Base-by-base conservation (phyloP, 805 yeast species). In the Osmozyma mogii region DNA sequence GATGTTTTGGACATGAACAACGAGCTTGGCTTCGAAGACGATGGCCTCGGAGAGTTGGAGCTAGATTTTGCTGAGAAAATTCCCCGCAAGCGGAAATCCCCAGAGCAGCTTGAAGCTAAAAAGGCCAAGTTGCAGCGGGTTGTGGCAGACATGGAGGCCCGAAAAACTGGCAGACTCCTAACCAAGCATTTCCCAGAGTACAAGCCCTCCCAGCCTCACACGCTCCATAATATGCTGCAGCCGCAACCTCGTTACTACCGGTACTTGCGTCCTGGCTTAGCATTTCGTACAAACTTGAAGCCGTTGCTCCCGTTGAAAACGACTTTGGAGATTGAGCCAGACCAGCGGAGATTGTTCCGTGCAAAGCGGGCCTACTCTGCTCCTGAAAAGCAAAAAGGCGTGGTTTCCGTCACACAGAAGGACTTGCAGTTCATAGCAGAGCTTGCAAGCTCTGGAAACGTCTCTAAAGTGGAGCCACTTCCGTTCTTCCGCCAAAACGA, bases 201-300 rank as follows among this genome's bases (percentile, higher is more conserved):
- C 52, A 60, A 65, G 31, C 61, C 60, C 14, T 67, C 73, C 15
- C 60, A 68, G 25, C 68, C 77, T 1, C 60, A 80, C 43, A 72
- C 75, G 41, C 72, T 79, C 71, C 84, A 80, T 50, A 52, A 70
- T 6, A 55, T 83, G 27, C 81, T 80, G 43, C 69, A 72, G 17
- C 80, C 89, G 1, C 52, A 68, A 8, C 82, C 88, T 1, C 55
- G 60, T 11, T 65, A 65, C 33, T 72, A 71, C 40, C 56, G 59
- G 18, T 75, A 69, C 29, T 75, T 75, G 24, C 57, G 61, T 15
- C 80, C 84, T 1, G 52, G 65, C 4, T 52, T 60, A 20, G 61
- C 65, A 6, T 34, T 25, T 14, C 45, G 42, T 17, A 42, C 52
- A 5, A 46, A 50, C 13, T 40, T 47, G 9, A 61, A 58, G 34